These are phyloP conservation scores for Karstenula rhodostoma DNA, from an alignment of 2,329 filamentous ascomycete species.

Conservation along the genomic window DNA sequence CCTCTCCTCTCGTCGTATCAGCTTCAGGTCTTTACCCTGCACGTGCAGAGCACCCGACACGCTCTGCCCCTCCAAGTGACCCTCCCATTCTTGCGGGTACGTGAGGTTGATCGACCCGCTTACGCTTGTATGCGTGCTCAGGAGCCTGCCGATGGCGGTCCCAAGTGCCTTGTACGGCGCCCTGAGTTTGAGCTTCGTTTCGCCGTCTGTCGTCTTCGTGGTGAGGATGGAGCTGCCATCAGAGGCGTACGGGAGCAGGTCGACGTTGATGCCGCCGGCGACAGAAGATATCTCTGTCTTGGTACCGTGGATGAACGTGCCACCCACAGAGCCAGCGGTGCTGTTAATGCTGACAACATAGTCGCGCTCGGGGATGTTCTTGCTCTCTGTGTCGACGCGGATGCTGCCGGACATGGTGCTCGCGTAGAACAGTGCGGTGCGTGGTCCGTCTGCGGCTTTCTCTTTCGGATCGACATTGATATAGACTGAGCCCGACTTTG, in stretches of 20 bases:
- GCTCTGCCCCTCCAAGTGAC: constrained; percentile 47
- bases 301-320: constrained; percentile 52
- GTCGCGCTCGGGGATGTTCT: constrained; percentile 51
- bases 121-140: constrained; percentile 46
- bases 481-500: constrained; percentile 52
- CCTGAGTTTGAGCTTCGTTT: constrained; percentile 44
- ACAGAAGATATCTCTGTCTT: constrained; percentile 45
- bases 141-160: constrained; percentile 36
- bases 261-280: constrained; percentile 49
- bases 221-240: constrained; percentile 39
- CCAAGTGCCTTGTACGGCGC: constrained; percentile 40
- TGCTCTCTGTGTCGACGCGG: constrained; percentile 44
- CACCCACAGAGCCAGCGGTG: constrained; percentile 48
- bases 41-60: constrained; percentile 49
- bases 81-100: constrained; percentile 55
- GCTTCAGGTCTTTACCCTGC: constrained; percentile 49
- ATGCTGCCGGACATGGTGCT: constrained; percentile 50
- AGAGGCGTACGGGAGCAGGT: constrained; percentile 48
- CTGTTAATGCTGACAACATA: constrained; percentile 52
- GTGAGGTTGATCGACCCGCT: constrained; percentile 47
- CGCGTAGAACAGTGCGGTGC: constrained; percentile 49
- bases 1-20: constrained; percentile 37
- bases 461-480: constrained; percentile 51
- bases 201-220: constrained; percentile 47
- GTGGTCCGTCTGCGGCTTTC: constrained; percentile 33